A percentile compares a stretch with the other conserved stretches of the same genome.
Conservation (phyloP, 768 basidiomycete genomes). For the Cystobasidium tubakii region DNA sequence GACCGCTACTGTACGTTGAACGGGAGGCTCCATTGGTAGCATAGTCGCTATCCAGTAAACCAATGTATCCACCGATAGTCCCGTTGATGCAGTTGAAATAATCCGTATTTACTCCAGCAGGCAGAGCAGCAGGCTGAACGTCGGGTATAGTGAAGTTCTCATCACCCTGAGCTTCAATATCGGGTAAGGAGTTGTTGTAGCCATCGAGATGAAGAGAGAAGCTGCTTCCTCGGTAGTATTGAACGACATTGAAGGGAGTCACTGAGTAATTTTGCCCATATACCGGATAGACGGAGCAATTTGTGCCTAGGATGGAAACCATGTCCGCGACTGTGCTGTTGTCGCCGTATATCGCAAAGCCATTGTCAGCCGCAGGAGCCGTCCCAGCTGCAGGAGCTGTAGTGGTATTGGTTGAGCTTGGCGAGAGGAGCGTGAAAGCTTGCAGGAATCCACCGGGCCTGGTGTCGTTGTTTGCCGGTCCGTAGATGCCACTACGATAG, state of each 20-base stretch:
- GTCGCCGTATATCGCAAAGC: constrained; percentile 38
- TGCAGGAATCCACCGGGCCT: constrained; percentile 34
- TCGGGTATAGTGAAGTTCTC: constrained; percentile 28
- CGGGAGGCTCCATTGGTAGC: constrained; percentile 2
- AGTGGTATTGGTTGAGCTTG: neutral
- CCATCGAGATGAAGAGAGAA: constrained; percentile 35
- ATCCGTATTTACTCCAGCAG: constrained; percentile 15
- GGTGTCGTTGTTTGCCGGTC: constrained; percentile 29
- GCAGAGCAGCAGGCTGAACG: constrained; percentile 30
- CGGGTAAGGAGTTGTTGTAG: constrained; percentile 37
- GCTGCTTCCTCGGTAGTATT: constrained; percentile 34
- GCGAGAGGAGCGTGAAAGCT: constrained; percentile 32
- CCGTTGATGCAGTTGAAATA: constrained; percentile 38
- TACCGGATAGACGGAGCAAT: constrained; percentile 13
- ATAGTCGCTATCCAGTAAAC: constrained; percentile 37
- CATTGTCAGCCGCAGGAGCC: constrained; percentile 11
- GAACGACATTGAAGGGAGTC: constrained; percentile 29
- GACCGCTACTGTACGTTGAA: neutral
- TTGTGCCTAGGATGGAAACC: constrained; percentile 17
- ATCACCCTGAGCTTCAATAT: constrained; percentile 27
- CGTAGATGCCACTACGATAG: constrained; percentile 30
- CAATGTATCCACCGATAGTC: constrained; percentile 30
- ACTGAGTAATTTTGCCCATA: constrained; percentile 30
- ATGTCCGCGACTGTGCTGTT: constrained; percentile 32
- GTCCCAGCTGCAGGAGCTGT: constrained; percentile 10